Conservation (phyloP, 2,329 filamentous ascomycete genomes). For the Zelopaecilomyces penicillatus region DNA sequence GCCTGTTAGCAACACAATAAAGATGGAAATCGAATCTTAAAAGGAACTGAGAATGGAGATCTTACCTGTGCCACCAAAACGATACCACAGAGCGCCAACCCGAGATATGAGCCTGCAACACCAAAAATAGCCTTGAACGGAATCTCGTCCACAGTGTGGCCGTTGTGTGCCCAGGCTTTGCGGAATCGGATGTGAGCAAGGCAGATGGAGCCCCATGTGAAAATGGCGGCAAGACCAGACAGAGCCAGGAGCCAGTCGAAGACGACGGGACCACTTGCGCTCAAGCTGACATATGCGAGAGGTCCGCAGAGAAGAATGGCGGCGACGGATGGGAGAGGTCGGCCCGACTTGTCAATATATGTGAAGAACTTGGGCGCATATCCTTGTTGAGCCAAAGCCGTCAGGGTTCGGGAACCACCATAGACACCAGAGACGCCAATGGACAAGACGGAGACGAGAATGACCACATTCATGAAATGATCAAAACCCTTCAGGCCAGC, state of each 20-base stretch:
- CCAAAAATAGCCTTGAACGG: conserved; percentile 27
- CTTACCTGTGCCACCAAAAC: conserved; percentile 46
- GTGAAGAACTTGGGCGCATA: conserved; percentile 42
- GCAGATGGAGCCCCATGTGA: conserved; percentile 58
- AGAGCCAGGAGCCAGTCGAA: conserved; percentile 57
- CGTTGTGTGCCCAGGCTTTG: conserved; percentile 47
- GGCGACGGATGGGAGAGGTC: conserved; percentile 36
- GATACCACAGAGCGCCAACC: conserved; percentile 47
- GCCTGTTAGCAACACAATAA: conserved; percentile 5
- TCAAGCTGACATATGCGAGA: conserved; percentile 36
- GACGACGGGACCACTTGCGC: conserved; percentile 36
- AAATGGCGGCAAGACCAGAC: conserved; percentile 52
- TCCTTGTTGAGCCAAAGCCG: conserved; percentile 41
- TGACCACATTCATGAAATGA: conserved; percentile 43
- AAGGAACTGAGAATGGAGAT: not conserved
- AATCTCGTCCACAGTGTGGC: conserved; percentile 44
- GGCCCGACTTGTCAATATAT: conserved; percentile 43
- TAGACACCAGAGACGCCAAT: conserved; percentile 45
- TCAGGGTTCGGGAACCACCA: conserved; percentile 44
- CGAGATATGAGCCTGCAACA: conserved; percentile 56
- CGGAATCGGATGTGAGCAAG: conserved; percentile 59
- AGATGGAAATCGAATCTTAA: not conserved
- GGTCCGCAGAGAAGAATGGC: conserved; percentile 34
- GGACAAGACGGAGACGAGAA: conserved; percentile 42
- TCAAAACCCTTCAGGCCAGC: conserved; percentile 37